These are phyloP conservation scores for Parascedosporium putredinis DNA, from an alignment of 2,329 filamentous ascomycete genomes.

Conservation along the genomic window DNA sequence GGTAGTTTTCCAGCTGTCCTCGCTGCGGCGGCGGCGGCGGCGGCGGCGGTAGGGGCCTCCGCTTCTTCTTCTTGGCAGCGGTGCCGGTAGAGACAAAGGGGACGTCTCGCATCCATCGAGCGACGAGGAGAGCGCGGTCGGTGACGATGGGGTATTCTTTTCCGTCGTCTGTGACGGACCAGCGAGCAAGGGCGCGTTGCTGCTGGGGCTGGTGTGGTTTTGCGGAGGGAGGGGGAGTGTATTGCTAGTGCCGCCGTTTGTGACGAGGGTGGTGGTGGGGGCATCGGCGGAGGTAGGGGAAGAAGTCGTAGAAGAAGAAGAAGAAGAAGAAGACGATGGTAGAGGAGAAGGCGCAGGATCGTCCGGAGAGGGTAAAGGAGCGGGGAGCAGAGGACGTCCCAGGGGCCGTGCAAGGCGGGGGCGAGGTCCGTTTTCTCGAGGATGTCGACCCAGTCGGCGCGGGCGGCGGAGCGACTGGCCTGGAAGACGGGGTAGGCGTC, in stretches of 20 bases:
- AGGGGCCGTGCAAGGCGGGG: slow-evolving; percentile 29
- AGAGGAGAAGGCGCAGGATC: no score
- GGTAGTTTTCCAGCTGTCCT: neutral
- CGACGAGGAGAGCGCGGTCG: slow-evolving; percentile 20
- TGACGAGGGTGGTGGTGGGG: neutral
- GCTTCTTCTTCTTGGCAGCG: slow-evolving; percentile 7
- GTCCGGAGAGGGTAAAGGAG: slow-evolving; percentile 35
- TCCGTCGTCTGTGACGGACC: slow-evolving; percentile 6
- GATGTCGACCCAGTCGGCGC: slow-evolving; percentile 54
- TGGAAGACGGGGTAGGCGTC: slow-evolving; percentile 78
- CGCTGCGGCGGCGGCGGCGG: no score
- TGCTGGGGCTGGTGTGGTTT: slow-evolving; percentile 1
- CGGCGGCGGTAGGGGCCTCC: no score
- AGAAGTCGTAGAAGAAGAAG: neutral
- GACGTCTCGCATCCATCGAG: slow-evolving; percentile 2
- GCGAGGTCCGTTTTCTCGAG: slow-evolving; percentile 29
- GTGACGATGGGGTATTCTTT: slow-evolving; percentile 9
- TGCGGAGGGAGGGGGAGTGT: neutral
- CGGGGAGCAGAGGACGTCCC: slow-evolving; percentile 61
- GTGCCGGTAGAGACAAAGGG: slow-evolving; percentile 12
- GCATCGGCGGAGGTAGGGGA: neutral
- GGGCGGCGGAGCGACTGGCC: slow-evolving; percentile 57
- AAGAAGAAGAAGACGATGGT: neutral
- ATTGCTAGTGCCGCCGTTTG: neutral
- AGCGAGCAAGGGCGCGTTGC: slow-evolving; percentile 1